phyloP scores from a whole-genome alignment of 73 alveolate genomes.

The Paramecium tetraurelia region DNA sequence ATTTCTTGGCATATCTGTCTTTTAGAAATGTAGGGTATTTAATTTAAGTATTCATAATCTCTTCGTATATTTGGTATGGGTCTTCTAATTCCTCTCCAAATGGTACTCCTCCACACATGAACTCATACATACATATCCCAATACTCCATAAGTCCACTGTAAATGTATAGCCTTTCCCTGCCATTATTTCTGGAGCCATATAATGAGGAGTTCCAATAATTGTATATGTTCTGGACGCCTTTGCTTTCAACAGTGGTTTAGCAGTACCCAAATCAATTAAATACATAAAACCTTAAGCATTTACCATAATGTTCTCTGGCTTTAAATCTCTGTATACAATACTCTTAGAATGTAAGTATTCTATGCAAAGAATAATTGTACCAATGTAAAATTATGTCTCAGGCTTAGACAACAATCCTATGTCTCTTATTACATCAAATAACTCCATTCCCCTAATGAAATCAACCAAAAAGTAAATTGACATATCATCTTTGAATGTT shows the following conservation, averaged over 20 bases:
- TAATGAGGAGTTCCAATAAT: conserved; percentile 79
- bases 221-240: conserved; percentile 62
- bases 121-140: conserved; percentile 72
- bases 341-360: conserved; percentile 78
- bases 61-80: conserved; percentile 75
- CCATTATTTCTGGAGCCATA: conserved; percentile 79
- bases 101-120: conserved; percentile 82
- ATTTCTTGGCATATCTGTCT: conserved; percentile 46
- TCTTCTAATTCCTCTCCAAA: conserved; percentile 74
- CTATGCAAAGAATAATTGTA: conserved; percentile 68
- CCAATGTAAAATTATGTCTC: conserved; percentile 76
- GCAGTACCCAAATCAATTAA: conserved; percentile 87
- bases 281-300: conserved; percentile 72
- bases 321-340: conserved; percentile 75
- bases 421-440: conserved; percentile 81
- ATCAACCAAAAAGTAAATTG: conserved; percentile 74
- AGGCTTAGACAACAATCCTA: conserved; percentile 67
- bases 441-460: conserved; percentile 79
- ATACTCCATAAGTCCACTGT: conserved; percentile 65
- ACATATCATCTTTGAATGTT: conserved; percentile 75
- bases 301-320: conserved; percentile 82
- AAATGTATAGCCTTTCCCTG: conserved; percentile 68
- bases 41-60: conserved; percentile 56
- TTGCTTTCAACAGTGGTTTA: conserved; percentile 47
- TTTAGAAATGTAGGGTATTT: conserved; percentile 44